Evolutionary conservation across 2,329 filamentous ascomycete genomes (phyloP), one percentile per base, ranked within the genome.

Genomic region (Penicillium sp.): DNA sequence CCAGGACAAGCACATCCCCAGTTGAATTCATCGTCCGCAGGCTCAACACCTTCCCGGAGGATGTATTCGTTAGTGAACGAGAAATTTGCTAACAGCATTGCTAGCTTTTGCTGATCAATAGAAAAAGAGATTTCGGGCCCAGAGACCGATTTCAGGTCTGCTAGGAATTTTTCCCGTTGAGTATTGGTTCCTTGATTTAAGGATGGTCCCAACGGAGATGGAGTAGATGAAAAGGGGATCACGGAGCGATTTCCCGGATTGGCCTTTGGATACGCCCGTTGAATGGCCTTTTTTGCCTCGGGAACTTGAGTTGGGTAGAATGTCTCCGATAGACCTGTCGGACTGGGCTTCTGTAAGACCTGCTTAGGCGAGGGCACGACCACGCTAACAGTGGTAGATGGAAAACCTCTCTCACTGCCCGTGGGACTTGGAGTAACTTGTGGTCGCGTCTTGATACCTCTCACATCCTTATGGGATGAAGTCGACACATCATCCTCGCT

Each of bases 51-150:
- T 4, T 59, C 45, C 0, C 56, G 55, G 3, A 66, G 39, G 25
- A 60, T 60, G 33, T 67, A 66, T 1, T 50, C 37, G 22, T 64
- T 61, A 2, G 64, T 46, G 11, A 68, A 68, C n/a, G 62, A 59
- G 36, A 67, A 67, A 27, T 64, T 64, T 0, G 55, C 39, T 0
- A 54, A 52, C 8, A 61, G 51, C 1, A 50, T 41, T 1, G 58
- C 47, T 0, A 61, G 46, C 11, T 32, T 41, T 6, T 47, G 30
- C 10, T 47, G 41, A 9, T 41, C 30, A 8, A 49, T 35, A 10
- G 35, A 15, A n/a, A 49, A 45, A 0, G 18, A 9, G 1, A 41
- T 25, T 1, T 35, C 18, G 1, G 64, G 63, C 0, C 65, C 64
- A 6, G 52, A 34, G 6, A 47, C 38, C 0, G 31, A 1, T 36